Evolutionary conservation across 805 yeast genomes (phyloP), one percentile per base, ranked within the genome.

Genomic region (Diddensiella santjacobensis): DNA sequence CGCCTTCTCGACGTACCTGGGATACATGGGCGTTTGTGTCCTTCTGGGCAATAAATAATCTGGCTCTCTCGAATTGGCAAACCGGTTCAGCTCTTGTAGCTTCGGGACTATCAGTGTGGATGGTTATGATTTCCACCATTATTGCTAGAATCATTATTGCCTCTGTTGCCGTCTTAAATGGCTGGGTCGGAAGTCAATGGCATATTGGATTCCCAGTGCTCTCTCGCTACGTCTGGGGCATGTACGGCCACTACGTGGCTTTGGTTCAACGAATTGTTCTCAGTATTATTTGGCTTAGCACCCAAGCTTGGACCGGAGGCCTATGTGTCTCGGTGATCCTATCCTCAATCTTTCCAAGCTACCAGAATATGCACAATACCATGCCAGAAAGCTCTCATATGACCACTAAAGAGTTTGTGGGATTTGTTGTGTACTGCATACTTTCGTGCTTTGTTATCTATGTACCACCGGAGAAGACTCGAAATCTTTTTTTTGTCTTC

Each of bases 191-290:
- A 29, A 69, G 73, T 4, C 66, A 68, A 19, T 77, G 70, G 60
- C 80, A 75, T 57, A 66, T 77, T 37, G 79, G 80, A 1, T 77
- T 67, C 53, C 71, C 80, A 2, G 67, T 77, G 8, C 66, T 66
- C 44, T 64, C 69, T 20, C 60, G 81, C 43, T 66, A 69, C 41
- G 62, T 72, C 0, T 77, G 72, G 62, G 81, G 82, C 6, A 64
- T 74, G 31, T 60, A 66, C 49, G 79, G 80, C 2, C 67, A 75
- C 3, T 65, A 60, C 39, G 47, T 75, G 22, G 75, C 74, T n/a
- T 63, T 78, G 29, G 49, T 68, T 8, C 70, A 71, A 49, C 64
- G 81, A 58, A 66, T 70, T 35, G 64, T 73, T 23, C 61, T 77
- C 38, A 69, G 74, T 17, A 65, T 71, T 30, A 72, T 77, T 36